Conservation (phyloP, 257 asterid genomes). For the Solanum boliviense region DNA sequence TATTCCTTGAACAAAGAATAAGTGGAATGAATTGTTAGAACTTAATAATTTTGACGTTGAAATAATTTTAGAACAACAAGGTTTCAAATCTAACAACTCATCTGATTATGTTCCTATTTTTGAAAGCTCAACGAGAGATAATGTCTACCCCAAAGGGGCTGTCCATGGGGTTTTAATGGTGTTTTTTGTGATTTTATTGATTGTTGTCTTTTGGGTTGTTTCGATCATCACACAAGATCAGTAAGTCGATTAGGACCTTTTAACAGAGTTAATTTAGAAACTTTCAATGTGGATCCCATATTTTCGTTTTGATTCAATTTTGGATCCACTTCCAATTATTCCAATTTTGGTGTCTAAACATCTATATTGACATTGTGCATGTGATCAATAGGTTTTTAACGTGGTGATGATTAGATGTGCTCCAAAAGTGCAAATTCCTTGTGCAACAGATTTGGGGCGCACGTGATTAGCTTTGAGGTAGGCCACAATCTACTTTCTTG, state of each 20-base stretch:
- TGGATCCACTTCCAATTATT: background rate
- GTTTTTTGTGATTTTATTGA: too few relatives aligned
- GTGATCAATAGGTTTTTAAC: background rate
- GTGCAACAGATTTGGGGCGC: background rate
- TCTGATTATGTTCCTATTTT: too few relatives aligned
- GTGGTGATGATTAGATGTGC: background rate
- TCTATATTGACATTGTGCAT: background rate
- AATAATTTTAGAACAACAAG: too few relatives aligned
- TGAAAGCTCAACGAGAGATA: too few relatives aligned
- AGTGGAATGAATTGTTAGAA: too few relatives aligned
- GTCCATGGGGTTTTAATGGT: too few relatives aligned
- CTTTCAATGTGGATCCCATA: background rate
- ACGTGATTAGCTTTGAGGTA: too few relatives aligned
- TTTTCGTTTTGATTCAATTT: background rate
- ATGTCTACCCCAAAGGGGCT: too few relatives aligned
- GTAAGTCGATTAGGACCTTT: background rate
- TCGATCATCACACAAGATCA: background rate
- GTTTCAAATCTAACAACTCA: too few relatives aligned
- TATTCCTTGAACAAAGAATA: too few relatives aligned
- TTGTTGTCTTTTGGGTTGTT: too few relatives aligned
- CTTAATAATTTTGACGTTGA: too few relatives aligned
- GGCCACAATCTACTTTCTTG: background rate
- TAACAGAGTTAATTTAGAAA: background rate
- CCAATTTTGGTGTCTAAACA: background rate
- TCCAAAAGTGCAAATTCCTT: background rate